A percentile compares a stretch with the other conserved stretches of the same genome.
These are phyloP conservation scores for Fusarium sp. DNA, from an alignment of 2,329 filamentous ascomycete genomes.

Conservation along the genomic window DNA sequence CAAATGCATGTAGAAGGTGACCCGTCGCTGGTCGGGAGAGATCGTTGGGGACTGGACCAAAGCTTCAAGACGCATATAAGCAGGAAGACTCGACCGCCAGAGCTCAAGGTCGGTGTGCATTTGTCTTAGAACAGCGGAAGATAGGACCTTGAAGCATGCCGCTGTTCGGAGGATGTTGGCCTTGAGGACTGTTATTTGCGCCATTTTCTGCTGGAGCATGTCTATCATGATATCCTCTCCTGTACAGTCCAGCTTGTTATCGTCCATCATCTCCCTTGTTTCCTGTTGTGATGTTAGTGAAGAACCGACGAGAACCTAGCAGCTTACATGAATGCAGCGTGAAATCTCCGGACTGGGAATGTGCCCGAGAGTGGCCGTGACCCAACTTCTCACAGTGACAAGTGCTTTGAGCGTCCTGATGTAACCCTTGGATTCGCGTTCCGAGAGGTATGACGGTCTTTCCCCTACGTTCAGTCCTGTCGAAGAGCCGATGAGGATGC, in stretches of 20 bases:
- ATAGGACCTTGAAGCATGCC: neutral
- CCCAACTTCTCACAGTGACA: neutral
- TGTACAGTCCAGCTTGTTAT: accelerated
- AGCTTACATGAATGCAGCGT: neutral
- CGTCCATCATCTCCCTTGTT: neutral
- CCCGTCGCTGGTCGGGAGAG: neutral
- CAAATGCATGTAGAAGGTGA: neutral
- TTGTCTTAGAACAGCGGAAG: accelerated
- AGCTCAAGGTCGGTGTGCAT: neutral
- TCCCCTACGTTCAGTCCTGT: accelerated
- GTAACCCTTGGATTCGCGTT: accelerated
- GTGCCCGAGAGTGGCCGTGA: neutral
- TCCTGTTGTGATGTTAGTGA: neutral
- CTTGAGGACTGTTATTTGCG: neutral
- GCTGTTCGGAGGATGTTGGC: neutral
- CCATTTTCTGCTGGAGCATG: neutral
- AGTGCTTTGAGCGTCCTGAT: neutral
- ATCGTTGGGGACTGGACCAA: accelerated
- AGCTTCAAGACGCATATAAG: neutral
- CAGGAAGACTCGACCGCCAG: neutral
- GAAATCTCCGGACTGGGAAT: neutral
- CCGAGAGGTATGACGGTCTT: accelerated
- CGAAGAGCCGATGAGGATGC: neutral
- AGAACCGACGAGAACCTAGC: accelerated
- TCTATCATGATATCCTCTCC: neutral